Base-by-base conservation (phyloP, 169 alveolate genomes). In the Eimeria falciformis region DNA sequence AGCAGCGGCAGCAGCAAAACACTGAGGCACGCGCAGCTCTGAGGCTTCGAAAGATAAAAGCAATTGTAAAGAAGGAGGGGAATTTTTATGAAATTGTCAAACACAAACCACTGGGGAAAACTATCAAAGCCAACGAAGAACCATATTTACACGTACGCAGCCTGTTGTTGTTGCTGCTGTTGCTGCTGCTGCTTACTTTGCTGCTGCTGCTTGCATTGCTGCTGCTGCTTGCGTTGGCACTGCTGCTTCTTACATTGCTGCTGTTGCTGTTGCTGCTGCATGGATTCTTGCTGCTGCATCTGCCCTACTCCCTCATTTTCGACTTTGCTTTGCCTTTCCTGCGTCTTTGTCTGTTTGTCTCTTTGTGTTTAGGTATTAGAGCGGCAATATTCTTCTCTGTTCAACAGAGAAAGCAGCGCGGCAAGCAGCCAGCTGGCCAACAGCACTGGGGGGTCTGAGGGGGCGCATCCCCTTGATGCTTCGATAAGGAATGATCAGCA, bases 61-160 rank as follows among this genome's bases (percentile, higher is more conserved):
- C 37, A 25, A 82, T 82, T 25, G 90, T 82, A 21, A 68, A 58
- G 78, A 25, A 69, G 65, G 90, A 82, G 37, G 90, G 90, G 18
- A 43, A 27, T 62, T 82, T 82, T 62, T 82, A 82, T 62, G 90
- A 82, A 43, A 47, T 82, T 46, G 90, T 82, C 90, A 82, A 82
- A n/a, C 58, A 18, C n/a, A 53, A 69, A 14, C 79, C 78, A 11
- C 78, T 21, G 37, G 90, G 56, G 40, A 46, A 5, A 29, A 68
- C 0, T 40, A 58, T 77, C 50, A 27, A 23, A 45, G 0, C 27
- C 29, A 82, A 58, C 77, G 65, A 27, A 25, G 65, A 55, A 46
- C 43, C 43, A 45, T 62, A 4, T 78, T n/a, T 56, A 46, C 65
- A 62, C 1, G 90, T 18, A 25, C 53, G 55, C n/a, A n/a, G n/a